Conservation (phyloP, 768 basidiomycete species). For the Pulveroboletus sp. region DNA sequence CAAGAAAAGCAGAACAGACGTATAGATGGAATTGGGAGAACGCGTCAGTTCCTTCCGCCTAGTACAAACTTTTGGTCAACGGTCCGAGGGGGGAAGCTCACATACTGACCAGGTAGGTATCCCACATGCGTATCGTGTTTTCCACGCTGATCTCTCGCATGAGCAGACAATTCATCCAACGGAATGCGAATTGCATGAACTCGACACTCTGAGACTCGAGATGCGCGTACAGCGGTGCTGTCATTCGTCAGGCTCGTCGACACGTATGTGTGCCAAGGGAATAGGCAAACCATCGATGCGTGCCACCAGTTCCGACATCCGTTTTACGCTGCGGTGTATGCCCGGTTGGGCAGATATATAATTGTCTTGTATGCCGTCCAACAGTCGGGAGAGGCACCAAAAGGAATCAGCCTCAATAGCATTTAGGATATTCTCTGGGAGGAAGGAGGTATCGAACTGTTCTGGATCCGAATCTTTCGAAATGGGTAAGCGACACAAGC, state of each 20-base stretch:
- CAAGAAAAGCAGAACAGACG: constrained; percentile 95
- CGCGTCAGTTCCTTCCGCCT: constrained; percentile 97
- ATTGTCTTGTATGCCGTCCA: constrained; percentile 98
- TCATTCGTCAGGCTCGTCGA: not conserved
- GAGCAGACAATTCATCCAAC: constrained; percentile 99
- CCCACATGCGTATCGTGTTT: constrained; percentile 99
- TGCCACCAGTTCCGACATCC: constrained; percentile 91
- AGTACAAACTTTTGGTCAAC: constrained; percentile 1
- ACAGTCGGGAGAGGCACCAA: constrained; percentile 93
- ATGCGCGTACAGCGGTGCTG: constrained; percentile 84
- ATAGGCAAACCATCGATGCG: constrained; percentile 74
- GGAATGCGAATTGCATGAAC: constrained; percentile 99
- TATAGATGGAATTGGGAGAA: constrained; percentile 99
- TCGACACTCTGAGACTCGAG: constrained; percentile 90
- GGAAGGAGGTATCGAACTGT: constrained; percentile 71
- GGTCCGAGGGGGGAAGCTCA: not conserved
- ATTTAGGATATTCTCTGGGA: constrained; percentile 66
- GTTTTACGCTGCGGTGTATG: constrained; percentile 86
- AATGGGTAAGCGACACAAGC: constrained; percentile 2
- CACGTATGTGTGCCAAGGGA: not conserved
- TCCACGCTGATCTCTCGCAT: constrained; percentile 98
- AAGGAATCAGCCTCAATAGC: constrained; percentile 97
- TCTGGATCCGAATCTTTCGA: constrained; percentile 84
- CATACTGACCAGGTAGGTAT: constrained; percentile 86
- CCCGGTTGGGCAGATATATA: constrained; percentile 97